Percentiles rank a stretch among this genome's conserved stretches.
phyloP scores from a whole-genome alignment of 2,329 filamentous ascomycete genomes.

The Elsinoe perseae region DNA sequence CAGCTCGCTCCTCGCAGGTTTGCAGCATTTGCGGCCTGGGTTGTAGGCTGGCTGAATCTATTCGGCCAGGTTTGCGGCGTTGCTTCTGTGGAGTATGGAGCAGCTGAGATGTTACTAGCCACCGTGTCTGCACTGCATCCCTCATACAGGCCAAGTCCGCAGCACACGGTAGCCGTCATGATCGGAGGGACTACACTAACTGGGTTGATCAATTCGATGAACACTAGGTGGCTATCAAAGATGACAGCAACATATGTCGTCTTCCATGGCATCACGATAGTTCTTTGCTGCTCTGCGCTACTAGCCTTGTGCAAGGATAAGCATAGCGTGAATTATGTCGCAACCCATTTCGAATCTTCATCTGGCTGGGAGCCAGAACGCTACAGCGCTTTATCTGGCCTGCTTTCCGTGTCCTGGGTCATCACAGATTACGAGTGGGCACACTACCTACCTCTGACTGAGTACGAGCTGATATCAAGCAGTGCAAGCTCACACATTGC shows the following conservation, averaged over 20 bases:
- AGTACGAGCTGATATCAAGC: background rate
- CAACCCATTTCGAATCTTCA: conserved; percentile 45
- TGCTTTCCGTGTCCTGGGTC: conserved; percentile 52
- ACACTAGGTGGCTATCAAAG: conserved; percentile 52
- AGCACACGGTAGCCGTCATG: conserved; percentile 49
- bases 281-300: conserved; percentile 46
- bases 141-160: conserved; percentile 35
- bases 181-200: conserved; percentile 46
- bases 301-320: conserved; percentile 45
- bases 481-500: conserved; percentile 41
- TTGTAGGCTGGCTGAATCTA: conserved; percentile 33
- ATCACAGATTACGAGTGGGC: conserved; percentile 51
- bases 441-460: conserved; percentile 20
- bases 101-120: conserved; percentile 49
- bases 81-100: conserved; percentile 51
- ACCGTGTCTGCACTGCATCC: conserved; percentile 43
- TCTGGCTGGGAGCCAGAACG: conserved; percentile 50
- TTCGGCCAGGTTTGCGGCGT: conserved; percentile 48
- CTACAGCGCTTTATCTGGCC: conserved; percentile 54
- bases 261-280: conserved; percentile 47
- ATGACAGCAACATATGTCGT: conserved; percentile 52
- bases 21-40: conserved; percentile 46
- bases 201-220: conserved; percentile 48
- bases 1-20: conserved; percentile 43
- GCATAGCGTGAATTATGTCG: conserved; percentile 47